Base-by-base conservation (phyloP, 2,329 filamentous ascomycete species). In the Plectosphaerella cucumerina region DNA sequence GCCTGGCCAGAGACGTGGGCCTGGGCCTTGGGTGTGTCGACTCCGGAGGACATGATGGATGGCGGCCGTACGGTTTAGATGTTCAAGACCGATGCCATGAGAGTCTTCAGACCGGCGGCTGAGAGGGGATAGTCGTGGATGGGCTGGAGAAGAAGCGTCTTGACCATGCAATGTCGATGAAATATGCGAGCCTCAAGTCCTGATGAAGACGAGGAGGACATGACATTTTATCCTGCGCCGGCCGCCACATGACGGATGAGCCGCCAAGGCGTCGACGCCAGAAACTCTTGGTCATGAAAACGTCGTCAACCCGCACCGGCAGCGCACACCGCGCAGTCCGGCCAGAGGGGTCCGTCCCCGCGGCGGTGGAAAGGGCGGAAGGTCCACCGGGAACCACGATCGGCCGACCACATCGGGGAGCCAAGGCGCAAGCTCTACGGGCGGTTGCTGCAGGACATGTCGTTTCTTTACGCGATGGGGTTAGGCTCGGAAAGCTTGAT, bases 1-100 rank as follows among this genome's bases (percentile, higher is more conserved):
- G 47, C 34, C 45, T 47, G 45, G 20, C 45, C 45, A 6, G 45
- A 47, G 34, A 47, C 20, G 18, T 47, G 45, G 33, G 18, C 34
- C 21, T 39, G 14, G 45, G 45, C 45, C 12, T 47, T 35, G 45
- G 34, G 33, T 20, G 33, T 21, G 18, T 47, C 33, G 14, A 37
- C 37, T 47, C 37, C 45, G 17, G 45, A 39, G 17, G 45, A 39
- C 45, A 47, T 47, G 45, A 41, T 47, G 45, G 22, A 26, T 26
- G 43, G 43, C 23, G 22, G 43, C 21, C 23, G 43, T 33, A 10
- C 9, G 15, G 43, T 23, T 26, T n/a, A 45, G 14, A 4, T 33
- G 43, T 45, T 18, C 22, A 20, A 20, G 26, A 12, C n/a, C 26
- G 43, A n/a, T 34, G 43, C 20, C 22, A 15, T 45, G 43, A 20